phyloP scores from a whole-genome alignment of 148 eudicot genomes.

The Fagopyrum esculentum region DNA sequence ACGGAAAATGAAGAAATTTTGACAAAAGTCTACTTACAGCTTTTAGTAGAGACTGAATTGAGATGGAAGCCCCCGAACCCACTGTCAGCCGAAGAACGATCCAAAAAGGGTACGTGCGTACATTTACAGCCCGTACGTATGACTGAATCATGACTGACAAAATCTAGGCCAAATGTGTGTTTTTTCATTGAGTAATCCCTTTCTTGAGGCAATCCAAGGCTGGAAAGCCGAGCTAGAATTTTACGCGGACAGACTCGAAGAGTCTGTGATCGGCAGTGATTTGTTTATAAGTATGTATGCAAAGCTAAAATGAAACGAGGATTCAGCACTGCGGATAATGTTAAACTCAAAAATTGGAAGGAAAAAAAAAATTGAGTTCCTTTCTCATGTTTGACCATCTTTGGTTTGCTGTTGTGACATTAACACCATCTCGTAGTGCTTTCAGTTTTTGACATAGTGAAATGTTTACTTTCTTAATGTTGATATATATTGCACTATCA shows the following conservation, averaged over 20 bases:
- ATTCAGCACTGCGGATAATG: background rate
- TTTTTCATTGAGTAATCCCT: background rate
- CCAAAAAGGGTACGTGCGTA: background rate
- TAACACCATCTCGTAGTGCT: background rate
- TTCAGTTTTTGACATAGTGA: background rate
- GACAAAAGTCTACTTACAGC: background rate
- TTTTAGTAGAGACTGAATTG: background rate
- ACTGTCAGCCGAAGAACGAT: background rate
- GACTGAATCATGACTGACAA: conserved; percentile 5
- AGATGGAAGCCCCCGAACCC: background rate
- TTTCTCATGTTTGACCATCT: background rate
- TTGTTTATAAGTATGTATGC: conserved; percentile 7
- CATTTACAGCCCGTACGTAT: background rate
- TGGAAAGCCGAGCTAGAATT: conserved; percentile 6
- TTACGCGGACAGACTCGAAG: conserved; percentile 2
- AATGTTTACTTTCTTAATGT: too few relatives aligned
- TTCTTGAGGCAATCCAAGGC: background rate
- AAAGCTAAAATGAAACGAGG: background rate
- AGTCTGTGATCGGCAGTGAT: conserved; percentile 1
- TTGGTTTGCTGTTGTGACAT: background rate
- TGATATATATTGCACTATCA: too few relatives aligned
- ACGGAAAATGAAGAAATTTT: conserved; percentile 4
- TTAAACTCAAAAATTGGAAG: background rate
- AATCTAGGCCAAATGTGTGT: background rate
- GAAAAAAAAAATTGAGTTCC: background rate